phyloP scores from a whole-genome alignment of 441 rosid species.

The Isatis lusitanica region DNA sequence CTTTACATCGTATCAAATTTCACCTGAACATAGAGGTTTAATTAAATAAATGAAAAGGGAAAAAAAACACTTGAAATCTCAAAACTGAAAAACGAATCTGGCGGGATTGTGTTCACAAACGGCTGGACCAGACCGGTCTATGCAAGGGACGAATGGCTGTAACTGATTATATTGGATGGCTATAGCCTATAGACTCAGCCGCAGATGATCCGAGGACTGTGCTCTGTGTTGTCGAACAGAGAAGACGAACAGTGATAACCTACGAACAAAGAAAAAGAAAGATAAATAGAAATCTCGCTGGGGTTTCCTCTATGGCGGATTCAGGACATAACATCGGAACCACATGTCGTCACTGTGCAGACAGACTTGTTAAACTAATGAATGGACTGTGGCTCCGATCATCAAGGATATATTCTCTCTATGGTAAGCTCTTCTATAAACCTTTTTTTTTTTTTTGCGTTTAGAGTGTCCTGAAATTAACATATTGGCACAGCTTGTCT shows the following conservation, averaged over 20 bases:
- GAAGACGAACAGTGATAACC: too few relatives aligned
- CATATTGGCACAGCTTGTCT: too few relatives aligned
- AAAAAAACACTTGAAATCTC: neutral
- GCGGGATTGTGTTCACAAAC: neutral
- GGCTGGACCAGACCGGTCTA: neutral
- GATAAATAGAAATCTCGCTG: neutral
- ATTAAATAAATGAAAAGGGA: too few relatives aligned
- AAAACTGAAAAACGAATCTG: neutral
- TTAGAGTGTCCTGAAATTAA: too few relatives aligned
- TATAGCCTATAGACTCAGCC: neutral
- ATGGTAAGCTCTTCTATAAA: too few relatives aligned
- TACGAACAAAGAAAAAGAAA: too few relatives aligned
- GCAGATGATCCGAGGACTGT: neutral
- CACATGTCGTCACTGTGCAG: constrained; percentile 86
- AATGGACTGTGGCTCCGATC: too few relatives aligned
- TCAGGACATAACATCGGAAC: constrained; percentile 33
- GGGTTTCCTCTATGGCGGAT: constrained; percentile 40
- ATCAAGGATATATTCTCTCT: too few relatives aligned
- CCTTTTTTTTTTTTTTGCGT: too few relatives aligned
- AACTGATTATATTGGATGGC: neutral
- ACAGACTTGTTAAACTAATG: too few relatives aligned
- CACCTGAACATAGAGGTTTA: neutral
- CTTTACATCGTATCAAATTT: neutral
- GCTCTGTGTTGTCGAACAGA: too few relatives aligned
- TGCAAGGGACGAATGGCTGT: neutral